Conservation (phyloP, 148 eudicot species). For the Chenopodium berlandieri region DNA sequence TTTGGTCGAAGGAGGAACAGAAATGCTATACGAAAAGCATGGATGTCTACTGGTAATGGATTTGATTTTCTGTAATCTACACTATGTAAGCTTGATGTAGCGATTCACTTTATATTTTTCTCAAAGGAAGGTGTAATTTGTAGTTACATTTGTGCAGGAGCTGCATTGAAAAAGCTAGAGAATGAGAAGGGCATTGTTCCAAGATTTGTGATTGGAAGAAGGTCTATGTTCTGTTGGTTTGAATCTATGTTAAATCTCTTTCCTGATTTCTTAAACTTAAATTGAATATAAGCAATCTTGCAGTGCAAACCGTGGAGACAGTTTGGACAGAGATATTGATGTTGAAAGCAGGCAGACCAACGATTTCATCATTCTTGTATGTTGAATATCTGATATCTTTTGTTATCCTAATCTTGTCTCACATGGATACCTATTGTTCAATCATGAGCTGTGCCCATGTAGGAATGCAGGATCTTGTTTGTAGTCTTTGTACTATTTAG, state of each 20-base stretch:
- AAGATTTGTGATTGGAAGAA: conserved; percentile 88
- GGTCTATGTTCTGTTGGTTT: conserved; percentile 42
- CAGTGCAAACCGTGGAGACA: conserved; percentile 64
- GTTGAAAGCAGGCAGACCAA: conserved; percentile 46
- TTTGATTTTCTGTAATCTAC: neutral
- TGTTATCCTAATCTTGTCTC: neutral
- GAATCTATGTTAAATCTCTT: neutral
- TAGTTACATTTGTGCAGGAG: conserved; percentile 42
- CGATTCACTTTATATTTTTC: neutral
- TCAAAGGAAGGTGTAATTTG: too few relatives aligned
- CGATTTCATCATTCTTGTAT: conserved; percentile 66
- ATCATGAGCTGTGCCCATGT: neutral
- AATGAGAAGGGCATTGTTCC: conserved; percentile 73
- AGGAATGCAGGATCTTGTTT: neutral
- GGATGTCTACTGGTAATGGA: conserved; percentile 78
- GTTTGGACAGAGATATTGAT: conserved; percentile 57
- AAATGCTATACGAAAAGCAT: conserved; percentile 86
- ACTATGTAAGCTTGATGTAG: neutral
- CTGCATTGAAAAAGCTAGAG: conserved; percentile 53
- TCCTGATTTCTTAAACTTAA: conserved; percentile 12
- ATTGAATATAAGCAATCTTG: conserved; percentile 29
- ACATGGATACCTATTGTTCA: neutral
- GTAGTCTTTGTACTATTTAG: neutral
- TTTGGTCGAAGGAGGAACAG: conserved; percentile 76
- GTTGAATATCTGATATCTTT: conserved; percentile 16